Conservation (phyloP, 257 asterid species). For the Scutellaria minor region DNA sequence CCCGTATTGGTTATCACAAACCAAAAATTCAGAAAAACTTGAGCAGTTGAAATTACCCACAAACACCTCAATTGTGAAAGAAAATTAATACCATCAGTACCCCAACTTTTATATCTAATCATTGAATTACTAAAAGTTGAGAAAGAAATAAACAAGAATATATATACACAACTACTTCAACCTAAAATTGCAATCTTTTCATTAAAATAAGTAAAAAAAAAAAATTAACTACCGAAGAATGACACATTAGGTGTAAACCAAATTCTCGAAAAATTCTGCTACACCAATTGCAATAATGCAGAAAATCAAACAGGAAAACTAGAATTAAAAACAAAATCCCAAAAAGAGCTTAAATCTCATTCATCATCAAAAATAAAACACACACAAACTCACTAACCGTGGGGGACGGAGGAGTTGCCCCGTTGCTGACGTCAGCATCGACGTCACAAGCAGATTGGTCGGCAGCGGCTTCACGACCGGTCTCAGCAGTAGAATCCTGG, state of each 20-base stretch:
- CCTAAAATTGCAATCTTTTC: not conserved
- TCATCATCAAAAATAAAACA: slow-evolving; percentile 19
- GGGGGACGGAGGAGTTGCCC: slow-evolving; percentile 35
- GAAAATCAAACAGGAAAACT: slow-evolving; percentile 21
- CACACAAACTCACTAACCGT: slow-evolving; percentile 39
- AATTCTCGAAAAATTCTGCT: not conserved
- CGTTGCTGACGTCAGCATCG: slow-evolving; percentile 40
- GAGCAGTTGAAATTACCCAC: slow-evolving; percentile 3
- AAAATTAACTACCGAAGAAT: not conserved
- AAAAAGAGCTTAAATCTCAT: slow-evolving; percentile 24
- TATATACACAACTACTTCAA: not conserved
- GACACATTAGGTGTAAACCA: not conserved
- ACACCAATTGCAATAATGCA: not conserved
- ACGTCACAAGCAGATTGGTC: slow-evolving; percentile 40
- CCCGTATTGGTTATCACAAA: not conserved
- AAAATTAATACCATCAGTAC: not conserved
- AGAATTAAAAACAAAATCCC: not conserved
- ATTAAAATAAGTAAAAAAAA: not conserved
- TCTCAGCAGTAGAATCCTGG: slow-evolving; percentile 33
- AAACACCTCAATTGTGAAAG: not conserved
- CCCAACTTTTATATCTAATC: not conserved
- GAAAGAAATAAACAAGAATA: not conserved
- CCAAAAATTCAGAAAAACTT: not conserved
- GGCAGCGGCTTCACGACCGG: slow-evolving; percentile 17
- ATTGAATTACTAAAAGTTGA: not conserved